Conservation (phyloP, 78 protist genomes). For the Dictyostelium capitatum region DNA sequence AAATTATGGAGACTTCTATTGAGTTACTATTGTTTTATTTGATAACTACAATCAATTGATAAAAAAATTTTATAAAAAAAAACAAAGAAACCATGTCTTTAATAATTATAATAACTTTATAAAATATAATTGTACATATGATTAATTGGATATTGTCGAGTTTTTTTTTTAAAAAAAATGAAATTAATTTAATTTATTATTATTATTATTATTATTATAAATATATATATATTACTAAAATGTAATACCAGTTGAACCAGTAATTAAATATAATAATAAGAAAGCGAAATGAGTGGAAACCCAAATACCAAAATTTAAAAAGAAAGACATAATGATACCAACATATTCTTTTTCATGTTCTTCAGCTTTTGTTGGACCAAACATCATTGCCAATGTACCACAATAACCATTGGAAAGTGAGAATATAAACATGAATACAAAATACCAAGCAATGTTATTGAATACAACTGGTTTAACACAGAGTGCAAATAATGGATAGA, state of each 20-base stretch:
- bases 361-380: slow-evolving; percentile 79
- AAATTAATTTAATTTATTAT: no score
- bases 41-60: no score
- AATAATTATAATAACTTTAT: no score
- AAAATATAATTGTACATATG: no score
- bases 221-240: background rate
- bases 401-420: slow-evolving; percentile 79
- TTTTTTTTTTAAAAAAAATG: no score
- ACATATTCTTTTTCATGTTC: slow-evolving; percentile 77
- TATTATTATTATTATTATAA: background rate
- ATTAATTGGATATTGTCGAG: no score
- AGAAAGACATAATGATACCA: slow-evolving; percentile 82
- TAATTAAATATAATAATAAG: slow-evolving; percentile 34
- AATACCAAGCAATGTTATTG: background rate
- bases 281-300: slow-evolving; percentile 56
- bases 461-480: slow-evolving; percentile 60
- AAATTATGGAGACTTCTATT: no score
- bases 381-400: slow-evolving; percentile 84
- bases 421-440: slow-evolving; percentile 57
- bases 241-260: slow-evolving; percentile 42
- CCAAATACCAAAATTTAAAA: slow-evolving; percentile 81
- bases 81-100: no score
- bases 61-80: no score
- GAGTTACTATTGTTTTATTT: no score
- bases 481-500: slow-evolving; percentile 74